These are phyloP conservation scores for Emmonsiellopsis sp. DNA, from an alignment of 2,329 filamentous ascomycete species.

Conservation along the genomic window DNA sequence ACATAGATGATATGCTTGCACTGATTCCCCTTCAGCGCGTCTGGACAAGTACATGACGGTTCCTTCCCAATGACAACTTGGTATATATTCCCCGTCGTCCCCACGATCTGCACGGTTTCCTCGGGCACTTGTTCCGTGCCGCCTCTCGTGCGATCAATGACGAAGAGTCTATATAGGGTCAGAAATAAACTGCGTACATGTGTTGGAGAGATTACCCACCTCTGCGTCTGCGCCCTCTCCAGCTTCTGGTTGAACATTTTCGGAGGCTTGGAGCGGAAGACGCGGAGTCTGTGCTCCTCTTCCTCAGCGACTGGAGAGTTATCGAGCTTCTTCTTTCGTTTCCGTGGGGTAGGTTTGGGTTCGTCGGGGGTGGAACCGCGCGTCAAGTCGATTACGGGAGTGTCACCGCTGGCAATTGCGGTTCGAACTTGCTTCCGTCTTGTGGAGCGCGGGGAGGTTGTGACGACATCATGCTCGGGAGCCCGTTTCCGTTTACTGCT, in stretches of 20 bases:
- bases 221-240: constrained; percentile 41
- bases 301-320: constrained; percentile 10
- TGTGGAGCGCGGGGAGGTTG: constrained; percentile 3
- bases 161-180: constrained; percentile 41
- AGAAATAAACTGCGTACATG: neutral
- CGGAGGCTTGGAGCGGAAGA: constrained; percentile 33
- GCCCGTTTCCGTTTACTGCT: neutral
- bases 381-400: constrained; percentile 14
- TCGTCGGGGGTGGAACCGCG: neutral
- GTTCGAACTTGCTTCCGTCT: constrained; percentile 8
- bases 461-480: neutral
- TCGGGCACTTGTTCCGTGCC: constrained; percentile 37
- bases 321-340: neutral
- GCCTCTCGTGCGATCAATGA: constrained; percentile 42
- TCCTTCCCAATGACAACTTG: constrained; percentile 45
- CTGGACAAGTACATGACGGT: constrained; percentile 48
- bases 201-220: constrained; percentile 15
- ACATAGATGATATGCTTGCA: constrained; percentile 58
- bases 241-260: constrained; percentile 38
- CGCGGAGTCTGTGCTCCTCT: constrained; percentile 33
- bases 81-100: constrained; percentile 55
- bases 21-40: constrained; percentile 46
- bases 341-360: neutral
- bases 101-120: constrained; percentile 49
- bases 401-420: neutral